A percentile compares a stretch with the other conserved stretches of the same genome.
Evolutionary conservation across 78 protist genomes (phyloP).

Genomic region (Carpediemonas membranifera): DNA sequence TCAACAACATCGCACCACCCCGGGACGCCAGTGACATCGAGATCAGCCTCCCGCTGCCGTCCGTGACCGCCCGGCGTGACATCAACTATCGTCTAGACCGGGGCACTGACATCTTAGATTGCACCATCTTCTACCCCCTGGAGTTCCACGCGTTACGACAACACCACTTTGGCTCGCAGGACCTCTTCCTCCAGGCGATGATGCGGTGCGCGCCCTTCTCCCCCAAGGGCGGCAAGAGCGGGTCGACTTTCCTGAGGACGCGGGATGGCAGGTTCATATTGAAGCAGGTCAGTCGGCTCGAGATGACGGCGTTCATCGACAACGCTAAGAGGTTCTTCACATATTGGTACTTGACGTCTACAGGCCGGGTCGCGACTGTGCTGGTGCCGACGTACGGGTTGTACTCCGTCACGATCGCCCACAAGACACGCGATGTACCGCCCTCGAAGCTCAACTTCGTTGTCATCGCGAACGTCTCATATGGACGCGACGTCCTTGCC

Average conservation of each 20-base stretch:
- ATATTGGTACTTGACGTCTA: not conserved
- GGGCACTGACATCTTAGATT: too few relatives aligned
- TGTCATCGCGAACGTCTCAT: slow-evolving; percentile 31
- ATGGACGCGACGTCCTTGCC: slow-evolving; percentile 1
- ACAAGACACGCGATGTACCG: too few relatives aligned
- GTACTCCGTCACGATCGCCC: slow-evolving; percentile 4
- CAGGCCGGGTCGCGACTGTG: slow-evolving; percentile 5
- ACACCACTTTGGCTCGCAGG: too few relatives aligned
- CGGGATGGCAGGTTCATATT: slow-evolving; percentile 19
- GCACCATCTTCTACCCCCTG: too few relatives aligned
- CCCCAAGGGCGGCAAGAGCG: slow-evolving; percentile 29
- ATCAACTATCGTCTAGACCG: too few relatives aligned
- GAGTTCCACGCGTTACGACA: too few relatives aligned
- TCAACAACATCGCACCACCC: too few relatives aligned
- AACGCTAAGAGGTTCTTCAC: slow-evolving; percentile 10
- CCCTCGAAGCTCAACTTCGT: too few relatives aligned
- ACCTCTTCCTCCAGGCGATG: slow-evolving; percentile 3
- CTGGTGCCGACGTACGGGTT: slow-evolving; percentile 30
- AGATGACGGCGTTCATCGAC: slow-evolving; percentile 2
- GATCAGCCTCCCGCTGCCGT: too few relatives aligned
- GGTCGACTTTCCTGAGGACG: slow-evolving; percentile 12
- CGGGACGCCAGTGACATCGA: too few relatives aligned
- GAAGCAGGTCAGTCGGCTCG: slow-evolving; percentile 9
- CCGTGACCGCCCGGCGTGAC: too few relatives aligned
- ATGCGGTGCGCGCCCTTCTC: slow-evolving; percentile 8